Evolutionary conservation across 1,284 basidiomycete species (phyloP), one percentile per base, ranked within the genome.

Genomic region (Moniliophthora roreri): DNA sequence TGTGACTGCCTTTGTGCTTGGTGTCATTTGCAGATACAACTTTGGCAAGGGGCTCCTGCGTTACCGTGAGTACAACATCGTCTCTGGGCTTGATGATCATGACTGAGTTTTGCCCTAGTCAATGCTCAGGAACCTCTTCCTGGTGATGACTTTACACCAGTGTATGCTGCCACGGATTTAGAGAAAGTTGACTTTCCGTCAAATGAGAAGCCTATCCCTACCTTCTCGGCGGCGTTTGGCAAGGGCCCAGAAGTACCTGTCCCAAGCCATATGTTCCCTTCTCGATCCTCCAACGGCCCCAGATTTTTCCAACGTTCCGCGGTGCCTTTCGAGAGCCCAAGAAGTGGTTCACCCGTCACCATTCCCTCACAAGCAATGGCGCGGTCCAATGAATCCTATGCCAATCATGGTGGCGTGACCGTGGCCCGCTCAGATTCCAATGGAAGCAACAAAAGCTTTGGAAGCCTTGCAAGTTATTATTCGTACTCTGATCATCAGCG

Each of bases 131-230:
- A 85, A 57, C 69, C 74, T 6, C 60, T 84, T 8, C 70, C 74
- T 46, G 79, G 74, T n/a, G 78, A 80, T 44, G 79, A 80, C 58
- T 80, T 79, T 57, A 61, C 65, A 39, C 65, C 71, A 20, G 64
- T 72, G 16, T 62, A 50, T 58, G 66, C 37, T 66, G 62, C 36
- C 44, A 61, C 69, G 23, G 75, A 81, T 54, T 62, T 71, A 1
- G 86, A 89, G 67, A 89, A 89, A 66, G 74, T 85, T 54, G 73
- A 75, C n/a, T 88, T 88, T 69, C 83, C 85, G 0, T 75, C 79
- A 3, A 73, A 68, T 52, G 75, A 77, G 41, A 67, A 72, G 45
- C 74, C 76, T 10, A 66, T 84, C 54, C 81, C 82, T 3, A 84
- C 82, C 2, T 85, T 75, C 65, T 75, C 78, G 24, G 75, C 71